Percentiles rank a stretch among this genome's conserved stretches.
phyloP scores from a whole-genome alignment of 306 rosid species.

The Cicer cuneatum region DNA sequence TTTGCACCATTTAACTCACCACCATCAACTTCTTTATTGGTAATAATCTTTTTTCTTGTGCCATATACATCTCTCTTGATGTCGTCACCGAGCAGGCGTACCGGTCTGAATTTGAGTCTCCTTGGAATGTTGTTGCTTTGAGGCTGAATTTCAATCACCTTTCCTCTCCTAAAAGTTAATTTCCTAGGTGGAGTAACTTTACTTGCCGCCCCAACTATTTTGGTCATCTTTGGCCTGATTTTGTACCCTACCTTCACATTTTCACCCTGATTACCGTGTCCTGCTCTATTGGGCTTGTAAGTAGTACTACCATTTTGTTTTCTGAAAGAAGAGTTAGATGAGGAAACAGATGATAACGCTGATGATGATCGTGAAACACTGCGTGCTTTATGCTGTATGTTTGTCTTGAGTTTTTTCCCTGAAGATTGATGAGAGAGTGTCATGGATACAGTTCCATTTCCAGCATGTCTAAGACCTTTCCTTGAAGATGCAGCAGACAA shows the following conservation, averaged over 20 bases:
- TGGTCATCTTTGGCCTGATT: conserved; percentile 50
- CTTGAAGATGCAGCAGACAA: conserved; percentile 48
- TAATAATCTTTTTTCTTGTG: conserved; percentile 35
- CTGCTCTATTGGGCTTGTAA: conserved; percentile 30
- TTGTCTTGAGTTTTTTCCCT: conserved; percentile 50
- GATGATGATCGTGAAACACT: conserved; percentile 39
- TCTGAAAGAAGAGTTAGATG: conserved; percentile 38
- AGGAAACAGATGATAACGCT: conserved; percentile 25
- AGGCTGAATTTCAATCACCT: conserved; percentile 64
- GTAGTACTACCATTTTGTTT: conserved; percentile 47
- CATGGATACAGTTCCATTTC: conserved; percentile 38
- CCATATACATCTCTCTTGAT: conserved; percentile 41
- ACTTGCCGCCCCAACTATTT: conserved; percentile 45
- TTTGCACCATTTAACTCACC: conserved; percentile 48
- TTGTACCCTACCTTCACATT: conserved; percentile 49
- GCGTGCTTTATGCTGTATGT: conserved; percentile 8
- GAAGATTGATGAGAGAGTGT: conserved; percentile 19
- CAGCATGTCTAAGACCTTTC: conserved; percentile 52
- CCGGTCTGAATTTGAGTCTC: conserved; percentile 78
- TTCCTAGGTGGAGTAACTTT: conserved; percentile 50
- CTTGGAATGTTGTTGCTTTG: conserved; percentile 55
- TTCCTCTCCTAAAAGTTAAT: conserved; percentile 71
- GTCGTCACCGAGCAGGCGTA: conserved; percentile 50
- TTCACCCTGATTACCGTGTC: conserved; percentile 37
- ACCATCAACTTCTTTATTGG: conserved; percentile 45